phyloP scores from a whole-genome alignment of 768 basidiomycete species.

The Podaxis sp. region DNA sequence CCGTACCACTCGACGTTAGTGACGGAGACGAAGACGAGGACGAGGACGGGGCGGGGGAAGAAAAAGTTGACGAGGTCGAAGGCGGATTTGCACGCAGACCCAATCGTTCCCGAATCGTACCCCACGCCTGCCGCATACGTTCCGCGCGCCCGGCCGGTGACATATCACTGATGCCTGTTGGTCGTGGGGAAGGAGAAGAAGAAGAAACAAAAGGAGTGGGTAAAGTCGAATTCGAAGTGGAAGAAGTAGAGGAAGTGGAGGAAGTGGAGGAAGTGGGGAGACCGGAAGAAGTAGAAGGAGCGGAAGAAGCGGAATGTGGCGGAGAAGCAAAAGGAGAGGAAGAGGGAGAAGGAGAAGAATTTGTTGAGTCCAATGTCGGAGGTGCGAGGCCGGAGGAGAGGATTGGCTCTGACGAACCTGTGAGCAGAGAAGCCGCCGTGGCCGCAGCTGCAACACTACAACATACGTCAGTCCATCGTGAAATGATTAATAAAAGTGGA shows the following conservation, averaged over 20 bases:
- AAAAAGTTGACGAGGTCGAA: conserved; percentile 21
- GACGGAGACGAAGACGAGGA: background rate
- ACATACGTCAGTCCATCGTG: background rate
- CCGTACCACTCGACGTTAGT: conserved; percentile 3
- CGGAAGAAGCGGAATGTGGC: conserved; percentile 23
- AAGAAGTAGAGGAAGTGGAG: conserved; percentile 19
- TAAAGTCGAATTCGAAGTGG: conserved; percentile 34
- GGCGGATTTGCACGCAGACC: conserved; percentile 42
- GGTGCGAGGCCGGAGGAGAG: conserved; percentile 56
- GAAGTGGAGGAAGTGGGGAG: conserved; percentile 20
- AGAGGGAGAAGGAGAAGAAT: conserved; percentile 8
- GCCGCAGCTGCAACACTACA: conserved; percentile 85
- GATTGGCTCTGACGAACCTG: conserved; percentile 67
- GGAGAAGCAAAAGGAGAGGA: conserved; percentile 2
- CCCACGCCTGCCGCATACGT: conserved; percentile 67
- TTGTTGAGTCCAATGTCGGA: conserved; percentile 21
- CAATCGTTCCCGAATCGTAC: conserved; percentile 65
- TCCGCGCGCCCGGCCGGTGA: conserved; percentile 36
- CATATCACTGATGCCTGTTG: conserved; percentile 34
- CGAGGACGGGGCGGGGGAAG: conserved; percentile 15
- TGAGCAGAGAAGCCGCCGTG: conserved; percentile 84
- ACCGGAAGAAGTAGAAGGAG: conserved; percentile 31
- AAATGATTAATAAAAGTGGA: background rate
- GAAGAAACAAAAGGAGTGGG: conserved; percentile 32
- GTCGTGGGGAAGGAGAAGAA: conserved; percentile 27